These are phyloP conservation scores for Cryptosporidium muris DNA, from an alignment of 169 alveolate genomes.

Conservation along the genomic window DNA sequence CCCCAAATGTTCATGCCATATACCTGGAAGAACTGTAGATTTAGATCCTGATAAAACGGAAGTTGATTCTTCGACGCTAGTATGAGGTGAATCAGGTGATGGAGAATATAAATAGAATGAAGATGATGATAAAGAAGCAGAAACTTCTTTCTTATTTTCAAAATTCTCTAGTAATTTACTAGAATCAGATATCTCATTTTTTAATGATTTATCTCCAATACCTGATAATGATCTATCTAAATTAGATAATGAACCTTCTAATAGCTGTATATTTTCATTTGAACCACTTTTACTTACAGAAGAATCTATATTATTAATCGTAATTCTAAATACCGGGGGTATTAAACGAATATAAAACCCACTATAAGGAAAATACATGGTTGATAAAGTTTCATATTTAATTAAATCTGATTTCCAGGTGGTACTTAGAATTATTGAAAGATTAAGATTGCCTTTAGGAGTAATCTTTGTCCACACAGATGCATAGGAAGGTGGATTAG, in stretches of 20 bases:
- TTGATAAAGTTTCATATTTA: not conserved
- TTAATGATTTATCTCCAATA: too few species aligned
- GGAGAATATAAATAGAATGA: too few species aligned
- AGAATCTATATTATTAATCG: too few species aligned
- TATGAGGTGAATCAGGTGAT: not conserved
- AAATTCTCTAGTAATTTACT: too few species aligned
- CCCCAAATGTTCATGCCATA: constrained; percentile 63
- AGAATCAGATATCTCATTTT: too few species aligned
- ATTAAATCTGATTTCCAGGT: constrained; percentile 4
- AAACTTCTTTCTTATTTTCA: too few species aligned
- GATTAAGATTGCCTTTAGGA: constrained; percentile 19
- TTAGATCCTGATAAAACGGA: not conserved
- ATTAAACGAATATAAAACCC: constrained; percentile 52
- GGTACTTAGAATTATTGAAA: constrained; percentile 17
- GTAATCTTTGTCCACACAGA: constrained; percentile 5
- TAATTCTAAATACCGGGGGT: constrained; percentile 41
- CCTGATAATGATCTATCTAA: not conserved
- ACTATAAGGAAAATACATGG: constrained; percentile 50
- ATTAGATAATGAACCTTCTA: not conserved
- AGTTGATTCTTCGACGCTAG: not conserved
- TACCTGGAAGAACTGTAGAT: constrained; percentile 21
- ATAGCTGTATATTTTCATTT: not conserved
- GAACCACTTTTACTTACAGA: not conserved
- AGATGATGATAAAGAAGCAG: too few species aligned
- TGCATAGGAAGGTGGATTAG: not conserved